These are phyloP conservation scores for Voacanga thouarsii DNA, from an alignment of 257 asterid genomes.

Conservation along the genomic window DNA sequence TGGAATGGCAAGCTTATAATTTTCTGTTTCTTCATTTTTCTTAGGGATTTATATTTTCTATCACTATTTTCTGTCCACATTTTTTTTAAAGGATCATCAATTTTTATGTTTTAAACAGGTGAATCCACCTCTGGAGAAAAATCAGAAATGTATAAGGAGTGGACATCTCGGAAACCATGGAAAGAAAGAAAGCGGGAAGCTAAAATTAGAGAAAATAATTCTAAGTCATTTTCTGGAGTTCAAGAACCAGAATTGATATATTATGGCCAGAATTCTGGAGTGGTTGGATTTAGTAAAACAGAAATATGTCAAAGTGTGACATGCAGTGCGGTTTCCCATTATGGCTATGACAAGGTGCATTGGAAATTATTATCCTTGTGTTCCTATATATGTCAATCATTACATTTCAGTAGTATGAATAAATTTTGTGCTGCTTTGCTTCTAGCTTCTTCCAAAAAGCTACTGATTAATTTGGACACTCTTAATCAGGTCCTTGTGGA, in stretches of 20 bases:
- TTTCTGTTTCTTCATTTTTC: background rate
- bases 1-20: background rate
- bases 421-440: background rate
- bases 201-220: constrained; percentile 40
- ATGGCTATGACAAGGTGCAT: constrained; percentile 81
- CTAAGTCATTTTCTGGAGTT: constrained; percentile 33
- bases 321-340: constrained; percentile 35
- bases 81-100: constrained; percentile 9
- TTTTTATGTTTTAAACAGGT: constrained; percentile 26
- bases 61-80: constrained; percentile 4
- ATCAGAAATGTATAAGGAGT: constrained; percentile 52
- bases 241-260: constrained; percentile 83
- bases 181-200: constrained; percentile 77
- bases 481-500: constrained; percentile 80
- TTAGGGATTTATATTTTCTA: background rate
- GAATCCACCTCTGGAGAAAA: constrained; percentile 28
- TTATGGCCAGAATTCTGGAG: constrained; percentile 75
- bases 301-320: constrained; percentile 39
- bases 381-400: background rate
- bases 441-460: constrained; percentile 2
- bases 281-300: constrained; percentile 62
- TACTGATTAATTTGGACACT: constrained; percentile 28
- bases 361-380: background rate
- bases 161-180: constrained; percentile 74
- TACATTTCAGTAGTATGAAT: background rate